A percentile compares a stretch with the other conserved stretches of the same genome.
Evolutionary conservation across 805 yeast species (phyloP).

Genomic region (Hanseniaspora hatyaiensis): DNA sequence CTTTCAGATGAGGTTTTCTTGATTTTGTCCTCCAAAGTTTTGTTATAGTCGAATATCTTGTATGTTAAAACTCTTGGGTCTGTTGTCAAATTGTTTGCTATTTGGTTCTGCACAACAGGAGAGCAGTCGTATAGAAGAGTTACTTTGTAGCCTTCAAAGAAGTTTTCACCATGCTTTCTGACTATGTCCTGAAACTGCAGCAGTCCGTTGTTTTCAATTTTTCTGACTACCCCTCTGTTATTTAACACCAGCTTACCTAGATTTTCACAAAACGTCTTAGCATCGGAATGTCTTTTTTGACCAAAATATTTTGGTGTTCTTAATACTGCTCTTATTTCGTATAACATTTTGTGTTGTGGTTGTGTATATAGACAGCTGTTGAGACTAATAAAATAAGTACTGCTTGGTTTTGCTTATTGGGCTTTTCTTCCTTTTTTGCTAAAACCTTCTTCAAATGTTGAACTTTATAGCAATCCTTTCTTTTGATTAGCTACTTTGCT

Average conservation of each 20-base stretch:
- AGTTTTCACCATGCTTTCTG: conserved; percentile 75
- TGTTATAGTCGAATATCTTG: background rate
- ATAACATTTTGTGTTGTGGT: conserved; percentile 46
- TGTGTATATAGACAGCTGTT: background rate
- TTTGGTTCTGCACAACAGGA: conserved; percentile 74
- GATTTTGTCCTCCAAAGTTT: background rate
- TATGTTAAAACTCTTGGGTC: conserved; percentile 64
- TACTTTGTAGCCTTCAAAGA: conserved; percentile 84
- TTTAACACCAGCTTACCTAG: conserved; percentile 71
- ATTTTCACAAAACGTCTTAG: conserved; percentile 51
- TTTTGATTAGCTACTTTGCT: no score
- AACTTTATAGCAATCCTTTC: no score
- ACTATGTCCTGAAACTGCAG: conserved; percentile 68
- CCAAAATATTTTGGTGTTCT: conserved; percentile 45
- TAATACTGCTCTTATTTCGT: conserved; percentile 82
- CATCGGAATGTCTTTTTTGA: conserved; percentile 46
- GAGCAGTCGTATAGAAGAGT: conserved; percentile 78
- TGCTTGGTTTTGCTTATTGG: no score
- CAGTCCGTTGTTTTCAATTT: conserved; percentile 66
- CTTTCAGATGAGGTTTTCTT: conserved; percentile 1
- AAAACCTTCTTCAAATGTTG: no score
- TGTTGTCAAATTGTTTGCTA: conserved; percentile 61
- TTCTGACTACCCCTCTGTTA: conserved; percentile 90
- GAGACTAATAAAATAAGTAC: no score
- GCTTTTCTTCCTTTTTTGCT: no score